Conservation (phyloP, 2,329 filamentous ascomycete species). For the Nannizziopsis barbatae region DNA sequence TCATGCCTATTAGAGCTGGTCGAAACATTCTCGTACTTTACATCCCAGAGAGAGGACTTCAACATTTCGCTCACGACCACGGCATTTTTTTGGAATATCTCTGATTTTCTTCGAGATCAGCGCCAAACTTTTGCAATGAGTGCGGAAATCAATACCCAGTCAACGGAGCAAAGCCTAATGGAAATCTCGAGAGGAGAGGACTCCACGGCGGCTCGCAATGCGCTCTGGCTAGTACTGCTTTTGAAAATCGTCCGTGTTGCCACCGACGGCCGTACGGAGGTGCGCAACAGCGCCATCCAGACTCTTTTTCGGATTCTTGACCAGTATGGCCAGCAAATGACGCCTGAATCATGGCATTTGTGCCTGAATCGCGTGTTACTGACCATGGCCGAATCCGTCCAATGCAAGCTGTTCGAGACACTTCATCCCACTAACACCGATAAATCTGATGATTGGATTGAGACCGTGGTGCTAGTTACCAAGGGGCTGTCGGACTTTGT, state of each 20-base stretch:
- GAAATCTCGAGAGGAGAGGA: constrained; percentile 50
- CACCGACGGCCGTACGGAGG: constrained; percentile 32
- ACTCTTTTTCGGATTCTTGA: constrained; percentile 86
- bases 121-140: constrained; percentile 34
- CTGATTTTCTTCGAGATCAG: constrained; percentile 61
- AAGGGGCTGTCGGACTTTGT: constrained; percentile 62
- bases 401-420: constrained; percentile 35
- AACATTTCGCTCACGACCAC: constrained; percentile 93
- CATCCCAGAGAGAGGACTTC: constrained; percentile 77
- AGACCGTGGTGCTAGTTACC: constrained; percentile 63
- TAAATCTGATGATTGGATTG: constrained; percentile 45
- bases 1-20: constrained; percentile 66
- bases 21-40: constrained; percentile 80
- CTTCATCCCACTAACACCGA: constrained; percentile 18
- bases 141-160: constrained; percentile 33
- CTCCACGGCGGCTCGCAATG: constrained; percentile 44
- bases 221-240: constrained; percentile 28
- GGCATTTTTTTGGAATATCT: constrained; percentile 92
- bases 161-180: constrained; percentile 46
- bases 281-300: constrained; percentile 60
- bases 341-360: constrained; percentile 67
- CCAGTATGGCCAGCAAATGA: constrained; percentile 72
- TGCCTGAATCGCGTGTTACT: constrained; percentile 75
- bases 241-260: constrained; percentile 31
- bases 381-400: constrained; percentile 61